Evolutionary conservation across 176 grass and related monocot genomes (phyloP), one percentile per base, ranked within the genome.

Genomic region (Oryza nivara): DNA sequence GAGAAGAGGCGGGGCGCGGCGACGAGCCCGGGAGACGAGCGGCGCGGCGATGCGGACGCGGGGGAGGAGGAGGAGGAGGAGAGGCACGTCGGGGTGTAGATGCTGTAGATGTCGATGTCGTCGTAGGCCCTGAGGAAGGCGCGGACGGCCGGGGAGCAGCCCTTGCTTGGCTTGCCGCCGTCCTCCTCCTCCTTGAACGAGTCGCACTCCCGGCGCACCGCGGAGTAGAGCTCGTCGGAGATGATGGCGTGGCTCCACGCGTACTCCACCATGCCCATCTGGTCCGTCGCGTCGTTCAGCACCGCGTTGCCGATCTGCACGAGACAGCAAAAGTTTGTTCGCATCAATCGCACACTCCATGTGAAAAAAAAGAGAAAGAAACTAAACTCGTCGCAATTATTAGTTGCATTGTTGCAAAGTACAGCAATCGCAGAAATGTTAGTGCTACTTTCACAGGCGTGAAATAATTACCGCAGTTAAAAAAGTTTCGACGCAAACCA

Each of bases 201-300:
- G 80, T 98, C 80, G 73, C 96, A 98, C 72, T 98, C 96, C 43
- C 92, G 94, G 1, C 84, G 83, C 87, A 95, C 92, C 54, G 91
- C 65, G 63, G 85, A 80, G 89, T 95, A 77, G 11, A 98, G 85
- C 89, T 98, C 91, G 80, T 95, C 96, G 3, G 96, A 98, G 82
- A 98, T 98, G 69, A 98, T 98, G 67, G 96, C 96, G 63, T 98
- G 93, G 91, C 91, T 98, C 96, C 96, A 98, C 70, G 96, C 92
- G 68, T 98, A 98, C 79, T 98, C 96, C 82, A 98, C 87, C 96
- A 98, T 98, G 64, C 96, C 96, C 23, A 98, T 72, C 82, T 98
- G 93, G 68, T 98, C 96, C 14, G 92, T 98, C 54, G 78, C 82
- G 85, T 98, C 96, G 84, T 98, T 95, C 60, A 98, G 80, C 77